A percentile compares a stretch with the other conserved stretches of the same genome.
These are phyloP conservation scores for Verbascum thapsus DNA, from an alignment of 257 asterid genomes.

Conservation along the genomic window DNA sequence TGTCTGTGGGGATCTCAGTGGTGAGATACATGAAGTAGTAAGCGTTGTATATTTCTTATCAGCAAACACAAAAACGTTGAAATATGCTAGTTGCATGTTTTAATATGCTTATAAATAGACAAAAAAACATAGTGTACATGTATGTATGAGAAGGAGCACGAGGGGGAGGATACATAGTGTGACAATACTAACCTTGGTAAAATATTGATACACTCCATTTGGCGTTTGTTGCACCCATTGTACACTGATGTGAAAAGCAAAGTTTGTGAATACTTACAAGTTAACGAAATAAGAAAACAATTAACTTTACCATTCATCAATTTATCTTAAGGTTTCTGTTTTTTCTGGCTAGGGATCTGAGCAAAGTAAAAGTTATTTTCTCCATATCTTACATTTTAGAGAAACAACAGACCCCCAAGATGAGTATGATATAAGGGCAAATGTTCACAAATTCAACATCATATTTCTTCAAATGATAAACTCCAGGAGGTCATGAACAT, in stretches of 20 bases:
- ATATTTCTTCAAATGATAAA: conserved; percentile 8
- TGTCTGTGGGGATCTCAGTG: background rate
- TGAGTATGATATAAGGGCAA: background rate
- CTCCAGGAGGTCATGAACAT: conserved; percentile 2
- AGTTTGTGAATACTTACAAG: conserved; percentile 1
- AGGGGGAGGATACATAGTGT: background rate
- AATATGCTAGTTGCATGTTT: background rate
- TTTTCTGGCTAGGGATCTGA: too few species aligned
- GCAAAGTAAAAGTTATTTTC: conserved; percentile 2
- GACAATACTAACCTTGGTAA: conserved; percentile 65
- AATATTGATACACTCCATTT: conserved; percentile 83
- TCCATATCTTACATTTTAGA: background rate
- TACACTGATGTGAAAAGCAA: conserved; percentile 51
- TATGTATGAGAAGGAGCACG: background rate
- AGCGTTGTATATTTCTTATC: background rate
- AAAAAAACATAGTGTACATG: background rate
- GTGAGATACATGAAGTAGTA: background rate
- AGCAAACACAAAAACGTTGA: background rate
- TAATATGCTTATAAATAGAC: background rate
- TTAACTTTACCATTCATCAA: conserved; percentile 9
- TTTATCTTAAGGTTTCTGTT: conserved; percentile 25
- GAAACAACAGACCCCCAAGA: conserved; percentile 3
- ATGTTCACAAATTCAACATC: conserved; percentile 5
- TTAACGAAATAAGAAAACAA: conserved; percentile 25
- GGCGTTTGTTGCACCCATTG: conserved; percentile 66